Evolutionary conservation across 2,329 filamentous ascomycete species (phyloP).

Genomic region (Ascochyta lentis): DNA sequence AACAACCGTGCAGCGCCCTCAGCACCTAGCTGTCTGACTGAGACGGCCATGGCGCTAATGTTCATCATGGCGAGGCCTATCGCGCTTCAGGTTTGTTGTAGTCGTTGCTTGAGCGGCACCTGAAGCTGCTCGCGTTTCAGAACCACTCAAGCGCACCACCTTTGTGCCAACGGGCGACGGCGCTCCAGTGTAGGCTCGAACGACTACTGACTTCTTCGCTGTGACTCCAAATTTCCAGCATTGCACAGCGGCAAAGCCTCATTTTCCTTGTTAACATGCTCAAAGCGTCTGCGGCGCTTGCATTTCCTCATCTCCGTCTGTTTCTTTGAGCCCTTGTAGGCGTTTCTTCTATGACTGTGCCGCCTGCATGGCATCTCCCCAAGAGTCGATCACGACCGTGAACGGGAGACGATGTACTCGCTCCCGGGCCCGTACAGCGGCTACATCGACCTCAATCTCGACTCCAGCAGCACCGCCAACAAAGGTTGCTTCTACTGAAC

Average conservation of each 20-base stretch:
- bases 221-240: conserved; percentile 31
- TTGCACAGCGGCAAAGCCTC: conserved; percentile 32
- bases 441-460: conserved; percentile 28
- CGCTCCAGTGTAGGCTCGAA: conserved; percentile 38
- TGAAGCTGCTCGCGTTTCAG: conserved; percentile 48
- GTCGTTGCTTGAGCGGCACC: conserved; percentile 43
- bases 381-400: conserved; percentile 47
- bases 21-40: conserved; percentile 19
- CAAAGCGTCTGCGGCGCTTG: conserved; percentile 43
- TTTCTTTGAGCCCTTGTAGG: conserved; percentile 37
- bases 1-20: not conserved
- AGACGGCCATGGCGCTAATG: conserved; percentile 39
- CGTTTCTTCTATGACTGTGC: conserved; percentile 42
- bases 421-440: conserved; percentile 43
- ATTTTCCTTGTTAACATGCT: conserved; percentile 46
- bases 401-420: conserved; percentile 50
- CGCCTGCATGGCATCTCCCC: conserved; percentile 49
- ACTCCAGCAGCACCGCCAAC: conserved; percentile 25
- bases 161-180: conserved; percentile 45
- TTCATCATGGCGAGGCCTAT: conserved; percentile 39
- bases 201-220: conserved; percentile 32
- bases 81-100: conserved; percentile 49
- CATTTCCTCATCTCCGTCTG: conserved; percentile 37
- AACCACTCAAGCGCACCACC: conserved; percentile 38
- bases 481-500: conserved; percentile 26